These are phyloP conservation scores for Alternaria alternata DNA, from an alignment of 2,329 filamentous ascomycete genomes.

Conservation along the genomic window DNA sequence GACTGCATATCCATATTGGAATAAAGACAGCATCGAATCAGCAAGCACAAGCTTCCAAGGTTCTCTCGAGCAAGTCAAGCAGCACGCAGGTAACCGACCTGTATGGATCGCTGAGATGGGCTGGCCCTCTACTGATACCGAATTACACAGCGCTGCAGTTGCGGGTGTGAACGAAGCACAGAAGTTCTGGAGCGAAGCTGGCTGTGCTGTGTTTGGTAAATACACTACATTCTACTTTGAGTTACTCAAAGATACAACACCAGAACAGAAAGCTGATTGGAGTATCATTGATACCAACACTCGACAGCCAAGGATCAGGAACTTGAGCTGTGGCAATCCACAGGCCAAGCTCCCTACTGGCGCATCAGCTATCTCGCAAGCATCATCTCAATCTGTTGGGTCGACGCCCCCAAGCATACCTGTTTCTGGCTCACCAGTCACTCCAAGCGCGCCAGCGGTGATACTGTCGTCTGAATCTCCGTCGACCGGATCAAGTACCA, in stretches of 20 bases:
- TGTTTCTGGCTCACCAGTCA: background rate
- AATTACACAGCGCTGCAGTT: conserved; percentile 16
- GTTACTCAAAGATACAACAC: conserved; percentile 34
- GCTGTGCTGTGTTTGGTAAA: conserved; percentile 40
- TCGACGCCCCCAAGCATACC: background rate
- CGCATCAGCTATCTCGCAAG: background rate
- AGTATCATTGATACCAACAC: conserved; percentile 29
- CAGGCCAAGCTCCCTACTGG: background rate
- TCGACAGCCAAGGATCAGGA: conserved; percentile 26
- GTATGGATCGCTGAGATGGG: conserved; percentile 50
- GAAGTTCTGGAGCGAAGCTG: conserved; percentile 42
- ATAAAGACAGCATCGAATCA: conserved; percentile 40
- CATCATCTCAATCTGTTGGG: background rate
- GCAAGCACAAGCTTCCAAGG: conserved; percentile 49
- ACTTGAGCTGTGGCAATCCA: conserved; percentile 28
- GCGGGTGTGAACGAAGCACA: conserved; percentile 35
- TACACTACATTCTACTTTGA: conserved; percentile 48
- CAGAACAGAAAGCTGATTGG: conserved; percentile 35
- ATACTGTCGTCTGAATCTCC: background rate
- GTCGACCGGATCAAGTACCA: conserved; percentile 1
- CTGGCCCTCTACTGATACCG: conserved; percentile 37
- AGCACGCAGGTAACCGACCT: conserved; percentile 28
- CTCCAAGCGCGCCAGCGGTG: background rate
- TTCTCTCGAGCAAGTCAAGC: conserved; percentile 30
- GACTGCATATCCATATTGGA: conserved; percentile 47